These are phyloP conservation scores for Alloteropsis angusta DNA, from an alignment of 202 grass and related monocot genomes.

Conservation along the genomic window DNA sequence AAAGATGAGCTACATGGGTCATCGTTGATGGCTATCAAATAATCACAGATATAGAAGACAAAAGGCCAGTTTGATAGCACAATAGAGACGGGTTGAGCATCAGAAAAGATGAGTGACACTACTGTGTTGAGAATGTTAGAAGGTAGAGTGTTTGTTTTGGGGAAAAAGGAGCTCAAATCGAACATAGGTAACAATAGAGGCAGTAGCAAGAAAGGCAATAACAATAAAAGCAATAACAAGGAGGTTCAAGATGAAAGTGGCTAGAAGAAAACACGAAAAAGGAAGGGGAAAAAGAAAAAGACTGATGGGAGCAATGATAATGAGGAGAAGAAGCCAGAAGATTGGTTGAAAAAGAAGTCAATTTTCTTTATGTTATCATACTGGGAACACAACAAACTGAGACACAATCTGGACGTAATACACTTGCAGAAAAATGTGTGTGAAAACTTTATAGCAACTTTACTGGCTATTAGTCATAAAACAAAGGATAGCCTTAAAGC, in stretches of 20 bases:
- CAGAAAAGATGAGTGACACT: too few relatives aligned
- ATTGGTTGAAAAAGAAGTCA: conserved; percentile 7
- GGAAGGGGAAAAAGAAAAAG: not conserved
- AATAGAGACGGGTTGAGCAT: too few relatives aligned
- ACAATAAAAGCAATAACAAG: too few relatives aligned
- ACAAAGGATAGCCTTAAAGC: conserved; percentile 2
- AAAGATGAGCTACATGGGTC: not conserved
- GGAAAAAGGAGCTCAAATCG: too few relatives aligned
- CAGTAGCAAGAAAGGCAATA: too few relatives aligned
- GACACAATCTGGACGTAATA: conserved; percentile 39
- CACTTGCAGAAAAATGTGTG: conserved; percentile 34
- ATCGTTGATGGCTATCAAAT: too few relatives aligned
- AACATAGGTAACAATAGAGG: too few relatives aligned
- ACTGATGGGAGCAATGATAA: not conserved
- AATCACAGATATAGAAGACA: too few relatives aligned
- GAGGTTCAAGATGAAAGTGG: too few relatives aligned
- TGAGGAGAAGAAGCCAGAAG: not conserved
- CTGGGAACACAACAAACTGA: not conserved
- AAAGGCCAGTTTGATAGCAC: too few relatives aligned
- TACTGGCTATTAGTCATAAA: not conserved
- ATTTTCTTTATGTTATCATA: conserved; percentile 28
- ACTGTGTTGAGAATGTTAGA: too few relatives aligned
- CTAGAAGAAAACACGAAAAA: not conserved
- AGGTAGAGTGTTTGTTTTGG: too few relatives aligned
- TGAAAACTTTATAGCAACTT: conserved; percentile 20